These are phyloP conservation scores for Stenogyne calaminthoides DNA, from an alignment of 305 asterid species.

Conservation along the genomic window DNA sequence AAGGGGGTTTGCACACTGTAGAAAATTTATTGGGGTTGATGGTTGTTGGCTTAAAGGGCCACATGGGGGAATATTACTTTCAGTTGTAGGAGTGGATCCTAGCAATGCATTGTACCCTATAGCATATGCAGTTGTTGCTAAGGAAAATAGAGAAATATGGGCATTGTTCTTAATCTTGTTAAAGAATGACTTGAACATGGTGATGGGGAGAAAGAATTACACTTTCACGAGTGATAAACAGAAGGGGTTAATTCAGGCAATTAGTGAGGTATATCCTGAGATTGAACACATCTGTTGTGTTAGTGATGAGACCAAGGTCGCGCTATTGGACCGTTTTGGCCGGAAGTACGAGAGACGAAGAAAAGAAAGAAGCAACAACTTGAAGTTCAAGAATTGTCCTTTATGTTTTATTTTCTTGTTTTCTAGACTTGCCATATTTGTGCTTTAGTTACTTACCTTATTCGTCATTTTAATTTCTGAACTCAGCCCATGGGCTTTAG, in stretches of 20 bases:
- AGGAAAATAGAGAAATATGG: not conserved
- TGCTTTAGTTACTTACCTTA: no score
- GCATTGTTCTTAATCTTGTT: not conserved
- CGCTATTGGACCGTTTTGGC: no score
- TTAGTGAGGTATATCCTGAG: not conserved
- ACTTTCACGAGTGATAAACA: conserved; percentile 14
- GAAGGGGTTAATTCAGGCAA: not conserved
- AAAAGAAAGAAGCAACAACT: no score
- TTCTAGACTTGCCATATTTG: no score
- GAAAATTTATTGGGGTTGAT: not conserved
- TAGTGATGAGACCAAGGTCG: no score
- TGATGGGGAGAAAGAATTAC: not conserved
- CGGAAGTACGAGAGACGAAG: no score
- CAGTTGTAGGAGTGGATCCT: conserved; percentile 4
- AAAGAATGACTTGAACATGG: not conserved
- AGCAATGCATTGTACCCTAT: not conserved
- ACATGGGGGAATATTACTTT: not conserved
- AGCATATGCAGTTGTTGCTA: no score
- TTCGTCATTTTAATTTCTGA: no score
- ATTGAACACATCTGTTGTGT: not conserved
- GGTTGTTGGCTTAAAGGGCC: not conserved
- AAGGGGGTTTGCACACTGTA: not conserved
- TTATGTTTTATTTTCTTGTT: no score
- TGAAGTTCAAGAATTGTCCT: no score
- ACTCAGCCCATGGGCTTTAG: no score